Base-by-base conservation (phyloP, 73 alveolate species). In the Halteria grandinella region DNA sequence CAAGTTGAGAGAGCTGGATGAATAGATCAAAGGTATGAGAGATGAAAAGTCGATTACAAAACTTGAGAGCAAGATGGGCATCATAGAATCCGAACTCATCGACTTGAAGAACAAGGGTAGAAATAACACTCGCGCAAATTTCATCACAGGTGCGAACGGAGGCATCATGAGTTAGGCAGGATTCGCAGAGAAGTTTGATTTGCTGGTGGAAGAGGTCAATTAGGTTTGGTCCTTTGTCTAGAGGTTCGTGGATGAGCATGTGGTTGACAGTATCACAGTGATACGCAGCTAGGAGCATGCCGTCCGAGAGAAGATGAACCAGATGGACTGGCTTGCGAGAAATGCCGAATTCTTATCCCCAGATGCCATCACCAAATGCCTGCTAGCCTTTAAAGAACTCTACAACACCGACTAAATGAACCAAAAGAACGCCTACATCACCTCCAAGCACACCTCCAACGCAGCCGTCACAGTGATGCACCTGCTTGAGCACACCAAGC, bases 291-390 rank as follows among this genome's bases (percentile, higher is more conserved):
- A 69, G 4, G 83, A 70, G 17, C 41, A 50, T 18, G 66, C 73
- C 1, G 21, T 62, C 17, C 28, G 31, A 23, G 64, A 59, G 31
- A 76, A 76, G 32, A 60, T 76, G 71, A 69, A 76, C 31, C 40
- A 41, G 20, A 60, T 64, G 69, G 75, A 64, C 1, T 79, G 82
- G 83, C 54, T 63, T 53, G 72, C 77, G 8, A 48, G 82, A 36
- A 60, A 64, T 66, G 72, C 77, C 0, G 89, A 79, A 28, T 79
- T 79, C 45, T 20, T 79, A 29, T 50, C 83, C 18, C 89, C 89
- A 4, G 79, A 79, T 32, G 31, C 69, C 1, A 63, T 79, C 20
- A 79, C 79, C 32, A 79, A 62, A 40, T 63, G 55, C 62, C 50
- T 79, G 0, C 12, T 79, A 32, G 51, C 69, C 6, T 79, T 79